Conservation (phyloP, 2,329 filamentous ascomycete genomes). For the Tolypocladium tundrense region DNA sequence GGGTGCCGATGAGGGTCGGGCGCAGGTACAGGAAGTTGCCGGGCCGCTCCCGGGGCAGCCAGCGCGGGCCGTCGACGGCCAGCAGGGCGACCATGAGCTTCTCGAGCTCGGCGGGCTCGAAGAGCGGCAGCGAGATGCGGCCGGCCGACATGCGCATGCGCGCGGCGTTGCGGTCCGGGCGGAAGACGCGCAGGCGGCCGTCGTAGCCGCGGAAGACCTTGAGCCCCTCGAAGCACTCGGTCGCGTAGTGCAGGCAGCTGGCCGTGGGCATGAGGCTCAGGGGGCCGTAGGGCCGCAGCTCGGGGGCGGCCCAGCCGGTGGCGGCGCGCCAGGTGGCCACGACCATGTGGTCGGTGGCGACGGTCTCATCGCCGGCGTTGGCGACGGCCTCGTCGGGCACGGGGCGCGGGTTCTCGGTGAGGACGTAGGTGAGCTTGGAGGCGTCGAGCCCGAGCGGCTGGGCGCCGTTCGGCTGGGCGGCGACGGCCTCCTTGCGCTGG, state of each 20-base stretch:
- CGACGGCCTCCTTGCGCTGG: slow-evolving; percentile 33
- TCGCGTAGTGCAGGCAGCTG: slow-evolving; percentile 77
- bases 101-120: slow-evolving; percentile 61
- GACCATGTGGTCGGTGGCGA: slow-evolving; percentile 84
- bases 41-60: slow-evolving; percentile 61
- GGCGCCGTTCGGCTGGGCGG: slow-evolving; percentile 24
- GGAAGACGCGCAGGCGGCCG: slow-evolving; percentile 65
- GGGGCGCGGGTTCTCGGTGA: slow-evolving; percentile 36
- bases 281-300: slow-evolving; percentile 68
- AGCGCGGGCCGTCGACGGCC: slow-evolving; percentile 63
- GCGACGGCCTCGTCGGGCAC: slow-evolving; percentile 42
- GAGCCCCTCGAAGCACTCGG: slow-evolving; percentile 79
- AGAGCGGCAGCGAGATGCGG: slow-evolving; percentile 65
- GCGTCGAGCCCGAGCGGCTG: slow-evolving; percentile 44
- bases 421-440: slow-evolving; percentile 48
- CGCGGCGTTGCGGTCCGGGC: slow-evolving; percentile 61
- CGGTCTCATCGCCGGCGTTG: slow-evolving; percentile 37
- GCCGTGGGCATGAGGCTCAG: slow-evolving; percentile 72
- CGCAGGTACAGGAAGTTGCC: slow-evolving; percentile 75
- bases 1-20: slow-evolving; percentile 78
- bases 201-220: slow-evolving; percentile 76
- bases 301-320: slow-evolving; percentile 62
- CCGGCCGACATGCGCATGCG: slow-evolving; percentile 50
- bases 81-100: slow-evolving; percentile 64
- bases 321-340: slow-evolving; percentile 55